Evolutionary conservation across 129 eudicot genomes (phyloP).

Genomic region (Mikania micrantha): DNA sequence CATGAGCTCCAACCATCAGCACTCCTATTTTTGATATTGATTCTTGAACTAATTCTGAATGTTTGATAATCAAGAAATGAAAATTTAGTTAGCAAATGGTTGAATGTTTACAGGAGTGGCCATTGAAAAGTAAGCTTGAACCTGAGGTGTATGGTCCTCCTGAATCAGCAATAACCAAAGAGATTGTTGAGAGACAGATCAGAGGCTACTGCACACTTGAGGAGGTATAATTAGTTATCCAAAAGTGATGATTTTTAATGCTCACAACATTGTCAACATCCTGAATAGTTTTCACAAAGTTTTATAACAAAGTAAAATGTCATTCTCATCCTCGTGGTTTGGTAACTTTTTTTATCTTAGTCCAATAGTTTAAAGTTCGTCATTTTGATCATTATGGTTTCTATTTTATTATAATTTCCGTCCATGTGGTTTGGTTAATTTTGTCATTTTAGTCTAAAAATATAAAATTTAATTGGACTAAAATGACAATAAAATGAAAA

Average conservation of each 20-base stretch:
- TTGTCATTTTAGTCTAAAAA: too few relatives aligned
- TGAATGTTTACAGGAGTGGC: slow-evolving; percentile 60
- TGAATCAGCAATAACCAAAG: slow-evolving; percentile 68
- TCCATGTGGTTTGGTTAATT: too few relatives aligned
- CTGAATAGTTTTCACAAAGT: neutral
- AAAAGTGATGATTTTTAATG: neutral
- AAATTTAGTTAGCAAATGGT: neutral
- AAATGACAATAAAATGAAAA: too few relatives aligned
- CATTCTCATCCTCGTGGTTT: too few relatives aligned
- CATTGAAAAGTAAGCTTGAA: slow-evolving; percentile 53
- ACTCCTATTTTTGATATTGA: neutral
- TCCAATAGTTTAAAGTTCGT: too few relatives aligned
- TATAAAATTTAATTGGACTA: too few relatives aligned
- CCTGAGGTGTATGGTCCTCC: slow-evolving; percentile 61
- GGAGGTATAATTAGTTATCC: slow-evolving; percentile 13
- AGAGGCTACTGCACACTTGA: slow-evolving; percentile 31
- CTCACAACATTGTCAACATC: neutral
- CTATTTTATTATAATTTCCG: too few relatives aligned
- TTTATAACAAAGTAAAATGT: too few relatives aligned
- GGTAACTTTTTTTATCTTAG: too few relatives aligned
- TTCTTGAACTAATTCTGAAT: neutral
- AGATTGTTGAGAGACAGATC: slow-evolving; percentile 43
- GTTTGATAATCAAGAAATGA: neutral
- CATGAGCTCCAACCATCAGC: neutral
- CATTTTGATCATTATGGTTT: too few relatives aligned